Evolutionary conservation across 2,329 filamentous ascomycete species (phyloP).

Genomic region (Chaetomium sp.): DNA sequence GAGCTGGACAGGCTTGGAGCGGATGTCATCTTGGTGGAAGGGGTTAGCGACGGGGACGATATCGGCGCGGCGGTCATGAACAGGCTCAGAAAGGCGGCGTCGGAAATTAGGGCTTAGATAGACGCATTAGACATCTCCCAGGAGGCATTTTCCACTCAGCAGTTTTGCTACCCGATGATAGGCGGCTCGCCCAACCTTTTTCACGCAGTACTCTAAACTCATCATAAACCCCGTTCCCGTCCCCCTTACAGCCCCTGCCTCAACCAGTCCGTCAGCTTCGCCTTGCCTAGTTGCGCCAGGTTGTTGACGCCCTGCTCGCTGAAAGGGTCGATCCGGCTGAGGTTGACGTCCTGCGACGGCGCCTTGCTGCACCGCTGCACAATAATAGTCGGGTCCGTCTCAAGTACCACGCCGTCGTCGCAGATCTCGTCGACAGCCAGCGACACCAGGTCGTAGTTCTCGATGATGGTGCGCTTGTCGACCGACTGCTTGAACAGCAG

Average conservation of each 20-base stretch:
- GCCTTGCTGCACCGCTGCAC: slow-evolving; percentile 90
- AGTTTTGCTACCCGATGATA: neutral
- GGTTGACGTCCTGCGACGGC: slow-evolving; percentile 84
- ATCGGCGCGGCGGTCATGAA: slow-evolving; percentile 89
- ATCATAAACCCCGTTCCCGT: slow-evolving; percentile 12
- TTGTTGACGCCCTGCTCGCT: slow-evolving; percentile 96
- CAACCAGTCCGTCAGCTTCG: slow-evolving; percentile 86
- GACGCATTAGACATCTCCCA: slow-evolving; percentile 33
- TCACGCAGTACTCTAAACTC: slow-evolving; percentile 6
- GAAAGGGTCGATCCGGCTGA: slow-evolving; percentile 86
- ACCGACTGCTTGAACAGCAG: slow-evolving; percentile 96
- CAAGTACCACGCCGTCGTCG: slow-evolving; percentile 93
- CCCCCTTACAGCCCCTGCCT: slow-evolving; percentile 70
- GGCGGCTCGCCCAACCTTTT: slow-evolving; percentile 2
- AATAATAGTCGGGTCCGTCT: slow-evolving; percentile 94
- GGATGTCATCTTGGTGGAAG: slow-evolving; percentile 87
- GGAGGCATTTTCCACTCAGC: slow-evolving; percentile 15
- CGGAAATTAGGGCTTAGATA: slow-evolving; percentile 55
- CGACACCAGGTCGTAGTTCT: slow-evolving; percentile 96
- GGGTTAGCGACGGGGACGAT: slow-evolving; percentile 76
- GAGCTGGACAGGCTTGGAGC: slow-evolving; percentile 80
- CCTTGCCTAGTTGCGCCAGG: slow-evolving; percentile 89
- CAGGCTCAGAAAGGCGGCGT: slow-evolving; percentile 75
- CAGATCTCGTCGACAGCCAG: slow-evolving; percentile 94
- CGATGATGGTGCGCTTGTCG: slow-evolving; percentile 95